Evolutionary conservation across 257 asterid species (phyloP), one percentile per base, ranked within the genome.

Genomic region (Oldenlandia corymbosa): DNA sequence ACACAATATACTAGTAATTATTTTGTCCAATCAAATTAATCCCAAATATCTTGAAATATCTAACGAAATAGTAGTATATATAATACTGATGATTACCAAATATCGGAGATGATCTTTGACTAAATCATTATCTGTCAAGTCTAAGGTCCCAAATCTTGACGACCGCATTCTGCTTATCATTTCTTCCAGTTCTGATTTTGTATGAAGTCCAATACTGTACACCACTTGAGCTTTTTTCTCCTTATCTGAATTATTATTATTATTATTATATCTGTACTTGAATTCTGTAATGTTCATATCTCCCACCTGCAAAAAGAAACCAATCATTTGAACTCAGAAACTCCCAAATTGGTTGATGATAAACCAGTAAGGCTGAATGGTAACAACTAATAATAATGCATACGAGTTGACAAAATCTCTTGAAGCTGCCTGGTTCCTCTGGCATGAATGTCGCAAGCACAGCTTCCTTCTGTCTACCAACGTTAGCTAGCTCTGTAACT

Each of bases 101-200:
- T 92, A 96, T 41, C 97, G 86, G 73, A 89, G 83, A 74, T 89
- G 95, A 80, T 89, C 97, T 79, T 89, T 87, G 81, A 87, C 95
- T 82, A 89, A 76, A 81, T 89, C 95, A 77, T 89, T 87, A 67
- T 84, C 75, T 31, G 97, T 83, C 48, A 87, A 89, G 74, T 89
- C 78, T 57, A 83, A 70, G 74, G 97, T 89, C 45, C 66, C 73
- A 54, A 87, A 80, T 69, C 80, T 75, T 62, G 81, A 78, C 47
- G 82, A 74, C 71, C 73, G 51, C 89, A 92, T 67, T 48, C 84
- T 84, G 51, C 66, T 75, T 74, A 85, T 36, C 97, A 88, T 80
- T 23, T 73, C 85, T 70, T 78, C 86, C 60, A 92, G 88, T 80
- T 89, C 94, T 58, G 73, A 68, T 78, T 77, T 76, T n/a, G 78